A percentile compares a stretch with the other conserved stretches of the same genome.
These are phyloP conservation scores for Erythrophleum ivorense DNA, from an alignment of 331 rosid species.

Conservation along the genomic window DNA sequence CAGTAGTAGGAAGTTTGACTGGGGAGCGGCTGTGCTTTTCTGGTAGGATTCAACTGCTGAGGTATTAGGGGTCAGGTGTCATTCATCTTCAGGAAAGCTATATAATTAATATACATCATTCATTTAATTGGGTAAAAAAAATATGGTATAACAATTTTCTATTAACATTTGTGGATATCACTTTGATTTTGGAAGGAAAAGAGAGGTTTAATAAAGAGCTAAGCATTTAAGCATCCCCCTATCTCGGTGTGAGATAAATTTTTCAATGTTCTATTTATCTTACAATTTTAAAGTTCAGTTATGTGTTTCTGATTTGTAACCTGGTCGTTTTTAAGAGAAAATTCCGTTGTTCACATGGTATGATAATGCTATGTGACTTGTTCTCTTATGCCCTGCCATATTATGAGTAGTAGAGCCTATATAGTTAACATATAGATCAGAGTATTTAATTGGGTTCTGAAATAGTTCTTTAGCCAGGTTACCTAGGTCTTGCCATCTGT, in stretches of 20 bases:
- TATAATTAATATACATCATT: not conserved
- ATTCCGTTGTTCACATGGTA: not conserved
- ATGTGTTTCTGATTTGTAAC: not conserved
- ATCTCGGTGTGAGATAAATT: not conserved
- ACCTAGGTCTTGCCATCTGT: not conserved
- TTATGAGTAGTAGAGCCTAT: constrained; percentile 2
- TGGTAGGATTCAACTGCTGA: constrained; percentile 1
- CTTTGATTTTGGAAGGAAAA: not conserved
- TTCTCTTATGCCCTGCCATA: not conserved
- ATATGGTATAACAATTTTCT: not conserved
- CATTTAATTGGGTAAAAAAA: not conserved
- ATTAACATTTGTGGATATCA: constrained; percentile 9
- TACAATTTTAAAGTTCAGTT: not conserved
- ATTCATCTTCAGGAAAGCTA: constrained; percentile 11
- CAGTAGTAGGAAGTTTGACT: constrained; percentile 4
- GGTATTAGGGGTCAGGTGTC: not conserved
- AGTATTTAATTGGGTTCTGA: constrained; percentile 10
- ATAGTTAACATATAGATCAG: constrained; percentile 2
- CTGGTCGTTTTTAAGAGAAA: not conserved
- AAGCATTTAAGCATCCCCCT: not conserved
- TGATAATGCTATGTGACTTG: not conserved
- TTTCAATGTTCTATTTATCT: not conserved
- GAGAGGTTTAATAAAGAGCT: not conserved
- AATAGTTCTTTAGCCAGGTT: constrained; percentile 2
- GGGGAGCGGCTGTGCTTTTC: constrained; percentile 6